phyloP scores from a whole-genome alignment of 1,139 yeast species.

The Nakaseomyces delphensis region DNA sequence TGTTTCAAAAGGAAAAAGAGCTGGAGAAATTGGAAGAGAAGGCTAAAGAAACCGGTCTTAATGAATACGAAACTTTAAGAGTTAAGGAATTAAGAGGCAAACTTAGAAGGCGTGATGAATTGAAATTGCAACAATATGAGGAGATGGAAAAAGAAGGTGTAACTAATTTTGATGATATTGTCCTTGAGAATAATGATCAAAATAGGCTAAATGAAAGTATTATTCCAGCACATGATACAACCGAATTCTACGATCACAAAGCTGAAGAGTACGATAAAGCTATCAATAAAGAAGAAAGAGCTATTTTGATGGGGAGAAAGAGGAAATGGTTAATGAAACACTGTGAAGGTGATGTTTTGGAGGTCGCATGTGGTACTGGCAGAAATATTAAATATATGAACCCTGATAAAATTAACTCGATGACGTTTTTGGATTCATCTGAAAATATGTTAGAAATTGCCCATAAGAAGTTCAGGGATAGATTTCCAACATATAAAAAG shows the following conservation, averaged over 20 bases:
- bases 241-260: constrained; percentile 67
- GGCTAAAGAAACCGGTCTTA: constrained; percentile 32
- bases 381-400: constrained; percentile 73
- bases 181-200: constrained; percentile 48
- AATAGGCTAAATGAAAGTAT: constrained; percentile 40
- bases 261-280: constrained; percentile 78
- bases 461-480: constrained; percentile 57
- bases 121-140: constrained; percentile 45
- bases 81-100: constrained; percentile 42
- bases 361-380: constrained; percentile 95
- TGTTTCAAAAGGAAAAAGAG: constrained; percentile 58
- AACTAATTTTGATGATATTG: constrained; percentile 32
- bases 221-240: constrained; percentile 70
- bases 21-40: constrained; percentile 38
- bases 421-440: constrained; percentile 82
- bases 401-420: constrained; percentile 51
- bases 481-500: constrained; percentile 54
- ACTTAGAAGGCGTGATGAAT: constrained; percentile 47
- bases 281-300: constrained; percentile 77
- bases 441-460: constrained; percentile 79
- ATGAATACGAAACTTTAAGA: constrained; percentile 57
- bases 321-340: constrained; percentile 79
- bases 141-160: constrained; percentile 43
- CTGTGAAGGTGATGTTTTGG: constrained; percentile 78
- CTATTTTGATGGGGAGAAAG: constrained; percentile 72